phyloP scores from a whole-genome alignment of 345 rosid species.

The Eucalyptus sideroxylon region DNA sequence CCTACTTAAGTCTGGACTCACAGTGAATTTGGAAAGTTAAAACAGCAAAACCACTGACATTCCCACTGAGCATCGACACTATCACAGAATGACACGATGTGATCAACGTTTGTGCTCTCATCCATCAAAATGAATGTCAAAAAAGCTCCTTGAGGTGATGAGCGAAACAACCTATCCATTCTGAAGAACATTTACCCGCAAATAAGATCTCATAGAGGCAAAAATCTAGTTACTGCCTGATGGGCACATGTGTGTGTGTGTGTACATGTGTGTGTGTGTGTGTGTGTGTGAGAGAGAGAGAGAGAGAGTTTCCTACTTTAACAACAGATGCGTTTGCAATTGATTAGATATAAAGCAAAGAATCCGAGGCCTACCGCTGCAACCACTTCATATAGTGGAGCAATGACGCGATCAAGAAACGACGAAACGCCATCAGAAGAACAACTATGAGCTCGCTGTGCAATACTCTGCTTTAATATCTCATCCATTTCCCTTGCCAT shows the following conservation, averaged over 20 bases:
- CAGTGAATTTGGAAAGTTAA: not conserved
- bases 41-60: not conserved
- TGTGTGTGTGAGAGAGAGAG: not conserved
- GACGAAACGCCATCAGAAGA: conserved; percentile 25
- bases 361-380: conserved; percentile 61
- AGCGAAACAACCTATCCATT: not conserved
- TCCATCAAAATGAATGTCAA: not conserved
- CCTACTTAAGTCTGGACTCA: not conserved
- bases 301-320: not conserved
- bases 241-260: not conserved
- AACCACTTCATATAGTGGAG: conserved; percentile 74
- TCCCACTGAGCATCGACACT: not conserved
- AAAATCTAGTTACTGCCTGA: not conserved
- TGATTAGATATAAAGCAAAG: not conserved
- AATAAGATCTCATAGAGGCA: not conserved
- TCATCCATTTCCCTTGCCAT: conserved; percentile 97
- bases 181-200: not conserved
- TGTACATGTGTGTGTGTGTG: no score
- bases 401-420: conserved; percentile 70
- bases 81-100: not conserved
- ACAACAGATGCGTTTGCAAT: not conserved
- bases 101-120: not conserved
- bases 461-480: conserved; percentile 56
- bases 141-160: not conserved
- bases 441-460: conserved; percentile 81